These are phyloP conservation scores for Fusarium compactum DNA, from an alignment of 2,329 filamentous ascomycete species.

Conservation along the genomic window DNA sequence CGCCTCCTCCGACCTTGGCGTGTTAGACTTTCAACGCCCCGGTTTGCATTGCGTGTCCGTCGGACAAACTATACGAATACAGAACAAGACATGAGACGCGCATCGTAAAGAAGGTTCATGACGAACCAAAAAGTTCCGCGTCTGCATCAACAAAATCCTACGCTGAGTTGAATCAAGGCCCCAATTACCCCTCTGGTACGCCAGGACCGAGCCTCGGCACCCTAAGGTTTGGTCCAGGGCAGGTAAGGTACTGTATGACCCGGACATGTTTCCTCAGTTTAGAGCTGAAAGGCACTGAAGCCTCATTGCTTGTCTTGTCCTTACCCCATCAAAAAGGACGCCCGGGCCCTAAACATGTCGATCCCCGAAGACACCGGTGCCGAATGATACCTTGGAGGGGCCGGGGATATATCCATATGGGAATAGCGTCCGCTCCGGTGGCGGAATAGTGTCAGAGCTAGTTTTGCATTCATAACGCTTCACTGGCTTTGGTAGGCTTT, in stretches of 20 bases:
- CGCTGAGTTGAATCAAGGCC: constrained; percentile 19
- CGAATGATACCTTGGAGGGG: constrained; percentile 8
- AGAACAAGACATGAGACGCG: constrained; percentile 5
- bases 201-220: constrained; percentile 23
- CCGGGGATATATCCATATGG: constrained; percentile 45
- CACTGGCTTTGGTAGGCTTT: not conserved
- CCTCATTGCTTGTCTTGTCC: constrained; percentile 15
- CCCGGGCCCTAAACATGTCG: constrained; percentile 22
- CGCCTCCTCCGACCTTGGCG: constrained; percentile 1
- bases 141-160: not conserved
- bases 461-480: constrained; percentile 3
- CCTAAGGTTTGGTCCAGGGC: not conserved
- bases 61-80: constrained; percentile 23
- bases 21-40: not conserved
- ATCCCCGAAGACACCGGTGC: constrained; percentile 39
- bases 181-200: constrained; percentile 22
- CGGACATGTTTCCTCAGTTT: constrained; percentile 21
- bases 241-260: not conserved
- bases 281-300: constrained; percentile 18
- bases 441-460: constrained; percentile 14
- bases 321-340: constrained; percentile 10
- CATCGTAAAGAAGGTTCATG: not conserved
- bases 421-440: constrained; percentile 42
- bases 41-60: not conserved
- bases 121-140: constrained; percentile 1